A percentile compares a stretch with the other conserved stretches of the same genome.
Evolutionary conservation across 768 basidiomycete genomes (phyloP).

Genomic region (Suillus variegatus): DNA sequence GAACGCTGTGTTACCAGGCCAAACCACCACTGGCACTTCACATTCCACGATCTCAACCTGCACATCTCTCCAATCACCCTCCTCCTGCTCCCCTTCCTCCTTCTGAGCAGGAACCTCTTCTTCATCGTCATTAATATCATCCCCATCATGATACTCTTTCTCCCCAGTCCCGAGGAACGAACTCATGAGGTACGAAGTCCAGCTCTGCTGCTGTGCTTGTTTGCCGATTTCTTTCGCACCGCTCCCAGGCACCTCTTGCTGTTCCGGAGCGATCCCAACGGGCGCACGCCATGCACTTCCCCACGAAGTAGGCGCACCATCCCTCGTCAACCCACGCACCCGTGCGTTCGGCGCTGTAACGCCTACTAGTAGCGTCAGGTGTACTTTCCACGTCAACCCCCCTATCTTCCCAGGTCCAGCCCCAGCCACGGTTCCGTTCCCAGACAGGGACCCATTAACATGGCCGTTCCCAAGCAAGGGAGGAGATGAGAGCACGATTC

Average conservation of each 20-base stretch:
- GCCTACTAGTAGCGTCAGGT: slow-evolving; percentile 82
- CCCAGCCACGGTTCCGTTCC: slow-evolving; percentile 5
- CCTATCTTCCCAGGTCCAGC: slow-evolving; percentile 40
- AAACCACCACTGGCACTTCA: slow-evolving; percentile 86
- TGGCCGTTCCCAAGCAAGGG: background rate
- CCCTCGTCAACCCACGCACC: slow-evolving; percentile 48
- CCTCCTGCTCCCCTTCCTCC: slow-evolving; percentile 46
- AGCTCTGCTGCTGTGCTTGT: slow-evolving; percentile 11
- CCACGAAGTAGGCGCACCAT: slow-evolving; percentile 70
- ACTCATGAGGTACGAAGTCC: slow-evolving; percentile 45
- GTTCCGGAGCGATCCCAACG: slow-evolving; percentile 57
- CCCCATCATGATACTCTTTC: slow-evolving; percentile 61
- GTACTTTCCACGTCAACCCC: slow-evolving; percentile 89
- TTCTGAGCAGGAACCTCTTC: slow-evolving; percentile 36
- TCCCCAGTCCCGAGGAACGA: slow-evolving; percentile 42
- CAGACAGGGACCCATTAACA: background rate
- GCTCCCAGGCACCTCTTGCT: slow-evolving; percentile 33
- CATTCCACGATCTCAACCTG: slow-evolving; percentile 90
- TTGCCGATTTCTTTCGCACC: slow-evolving; percentile 2
- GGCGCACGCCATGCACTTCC: slow-evolving; percentile 67
- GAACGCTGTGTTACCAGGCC: slow-evolving; percentile 89
- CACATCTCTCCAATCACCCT: slow-evolving; percentile 67
- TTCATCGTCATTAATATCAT: slow-evolving; percentile 37
- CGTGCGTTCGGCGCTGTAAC: slow-evolving; percentile 53
- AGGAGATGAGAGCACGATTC: slow-evolving; percentile 12